Conservation (phyloP, 73 alveolate species). For the Paramecium sexaurelia region DNA sequence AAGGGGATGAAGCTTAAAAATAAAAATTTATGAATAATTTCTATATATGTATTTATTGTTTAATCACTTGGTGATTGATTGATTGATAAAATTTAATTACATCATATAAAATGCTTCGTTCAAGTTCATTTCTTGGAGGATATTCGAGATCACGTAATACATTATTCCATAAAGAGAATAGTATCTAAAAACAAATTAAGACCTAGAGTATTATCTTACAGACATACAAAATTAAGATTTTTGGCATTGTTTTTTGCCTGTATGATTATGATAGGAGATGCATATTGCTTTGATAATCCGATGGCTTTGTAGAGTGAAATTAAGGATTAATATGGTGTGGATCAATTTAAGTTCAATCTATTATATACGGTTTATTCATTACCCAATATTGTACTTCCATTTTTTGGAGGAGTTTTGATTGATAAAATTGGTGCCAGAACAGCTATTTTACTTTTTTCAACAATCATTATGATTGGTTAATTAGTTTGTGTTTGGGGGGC, state of each 20-base stretch:
- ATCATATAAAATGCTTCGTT: constrained; percentile 27
- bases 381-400: constrained; percentile 89
- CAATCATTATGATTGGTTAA: constrained; percentile 21
- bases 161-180: background rate
- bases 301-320: constrained; percentile 69
- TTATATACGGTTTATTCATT: constrained; percentile 87
- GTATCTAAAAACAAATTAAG: background rate
- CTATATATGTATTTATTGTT: background rate
- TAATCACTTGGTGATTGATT: background rate
- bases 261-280: constrained; percentile 69
- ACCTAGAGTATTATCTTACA: background rate
- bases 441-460: constrained; percentile 58
- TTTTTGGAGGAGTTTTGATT: constrained; percentile 88
- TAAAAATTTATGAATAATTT: background rate
- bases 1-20: background rate
- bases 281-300: constrained; percentile 71
- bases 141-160: background rate
- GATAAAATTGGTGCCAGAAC: constrained; percentile 70
- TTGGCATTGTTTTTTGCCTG: constrained; percentile 70
- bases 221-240: constrained; percentile 63
- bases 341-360: constrained; percentile 68
- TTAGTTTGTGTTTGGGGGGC: constrained; percentile 57
- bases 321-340: constrained; percentile 10
- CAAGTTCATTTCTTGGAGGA: constrained; percentile 11
- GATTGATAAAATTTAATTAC: background rate